These are phyloP conservation scores for Alternaria burnsii DNA, from an alignment of 2,329 filamentous ascomycete species.

Conservation along the genomic window DNA sequence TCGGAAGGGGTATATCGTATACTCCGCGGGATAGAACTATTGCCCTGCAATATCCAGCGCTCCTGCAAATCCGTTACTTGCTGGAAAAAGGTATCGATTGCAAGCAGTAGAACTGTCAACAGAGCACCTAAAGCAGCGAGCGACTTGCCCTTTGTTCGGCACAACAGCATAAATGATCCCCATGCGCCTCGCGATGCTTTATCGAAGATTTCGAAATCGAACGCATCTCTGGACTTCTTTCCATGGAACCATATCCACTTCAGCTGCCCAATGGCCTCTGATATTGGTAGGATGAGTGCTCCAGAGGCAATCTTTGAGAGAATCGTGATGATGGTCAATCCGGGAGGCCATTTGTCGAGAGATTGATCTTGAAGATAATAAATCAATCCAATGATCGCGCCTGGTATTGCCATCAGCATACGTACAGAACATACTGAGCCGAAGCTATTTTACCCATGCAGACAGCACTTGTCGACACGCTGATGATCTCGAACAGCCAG, in stretches of 20 bases:
- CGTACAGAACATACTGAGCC: background rate
- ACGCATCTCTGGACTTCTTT: slow-evolving; percentile 23
- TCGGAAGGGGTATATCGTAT: slow-evolving; percentile 12
- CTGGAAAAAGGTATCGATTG: slow-evolving; percentile 44
- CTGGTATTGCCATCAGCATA: background rate
- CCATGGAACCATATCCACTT: slow-evolving; percentile 45
- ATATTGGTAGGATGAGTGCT: slow-evolving; percentile 35
- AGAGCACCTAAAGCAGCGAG: slow-evolving; percentile 31
- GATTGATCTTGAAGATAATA: slow-evolving; percentile 34
- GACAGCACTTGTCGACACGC: slow-evolving; percentile 39
- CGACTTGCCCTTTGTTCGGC: slow-evolving; percentile 29
- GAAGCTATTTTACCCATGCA: slow-evolving; percentile 34
- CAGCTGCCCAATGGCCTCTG: slow-evolving; percentile 42
- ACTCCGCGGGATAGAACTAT: slow-evolving; percentile 25
- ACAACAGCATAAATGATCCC: slow-evolving; percentile 30
- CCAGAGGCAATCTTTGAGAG: slow-evolving; percentile 39
- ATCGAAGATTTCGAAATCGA: slow-evolving; percentile 46
- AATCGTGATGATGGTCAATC: slow-evolving; percentile 28
- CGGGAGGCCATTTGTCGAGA: slow-evolving; percentile 44
- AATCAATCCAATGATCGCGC: slow-evolving; percentile 46
- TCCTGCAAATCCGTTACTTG: slow-evolving; percentile 31
- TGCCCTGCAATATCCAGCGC: slow-evolving; percentile 14
- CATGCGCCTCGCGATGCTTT: slow-evolving; percentile 37
- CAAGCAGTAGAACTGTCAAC: slow-evolving; percentile 31
- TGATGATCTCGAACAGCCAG: slow-evolving; percentile 43